These are phyloP conservation scores for Amanita pseudoporphyria DNA, from an alignment of 768 basidiomycete species.

Conservation along the genomic window DNA sequence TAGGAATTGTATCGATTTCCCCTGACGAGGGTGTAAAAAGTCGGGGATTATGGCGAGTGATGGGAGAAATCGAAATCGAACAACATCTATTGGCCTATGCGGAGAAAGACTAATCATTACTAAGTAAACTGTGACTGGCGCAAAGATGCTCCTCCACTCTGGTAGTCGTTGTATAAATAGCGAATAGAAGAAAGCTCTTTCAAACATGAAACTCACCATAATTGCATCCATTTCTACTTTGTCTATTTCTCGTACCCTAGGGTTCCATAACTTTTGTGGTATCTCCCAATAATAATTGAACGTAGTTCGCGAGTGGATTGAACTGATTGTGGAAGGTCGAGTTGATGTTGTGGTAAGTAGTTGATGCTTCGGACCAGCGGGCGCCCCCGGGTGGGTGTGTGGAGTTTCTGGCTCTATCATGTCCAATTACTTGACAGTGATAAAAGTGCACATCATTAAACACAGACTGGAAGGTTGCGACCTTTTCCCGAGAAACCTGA, in stretches of 20 bases:
- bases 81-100: conserved; percentile 76
- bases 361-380: conserved; percentile 43
- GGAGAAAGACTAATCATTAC: conserved; percentile 63
- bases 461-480: conserved; percentile 35
- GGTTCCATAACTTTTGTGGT: conserved; percentile 48
- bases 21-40: conserved; percentile 67
- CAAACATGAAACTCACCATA: conserved; percentile 32
- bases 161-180: conserved; percentile 5
- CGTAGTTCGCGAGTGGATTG: conserved; percentile 5
- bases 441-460: not conserved
- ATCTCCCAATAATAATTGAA: conserved; percentile 58
- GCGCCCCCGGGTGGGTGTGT: conserved; percentile 58
- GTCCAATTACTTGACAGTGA: conserved; percentile 4
- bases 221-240: conserved; percentile 59
- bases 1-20: conserved; percentile 79
- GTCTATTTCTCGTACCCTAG: conserved; percentile 36
- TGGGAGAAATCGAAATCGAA: conserved; percentile 73
- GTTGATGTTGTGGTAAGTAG: conserved; percentile 28
- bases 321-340: conserved; percentile 9
- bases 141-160: conserved; percentile 66
- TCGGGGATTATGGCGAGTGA: conserved; percentile 69
- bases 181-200: not conserved
- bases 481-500: conserved; percentile 55
- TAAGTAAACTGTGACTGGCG: conserved; percentile 37
- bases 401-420: conserved; percentile 26